Conservation (phyloP, 495 filamentous ascomycete species). For the Jackrogersella multiformis region DNA sequence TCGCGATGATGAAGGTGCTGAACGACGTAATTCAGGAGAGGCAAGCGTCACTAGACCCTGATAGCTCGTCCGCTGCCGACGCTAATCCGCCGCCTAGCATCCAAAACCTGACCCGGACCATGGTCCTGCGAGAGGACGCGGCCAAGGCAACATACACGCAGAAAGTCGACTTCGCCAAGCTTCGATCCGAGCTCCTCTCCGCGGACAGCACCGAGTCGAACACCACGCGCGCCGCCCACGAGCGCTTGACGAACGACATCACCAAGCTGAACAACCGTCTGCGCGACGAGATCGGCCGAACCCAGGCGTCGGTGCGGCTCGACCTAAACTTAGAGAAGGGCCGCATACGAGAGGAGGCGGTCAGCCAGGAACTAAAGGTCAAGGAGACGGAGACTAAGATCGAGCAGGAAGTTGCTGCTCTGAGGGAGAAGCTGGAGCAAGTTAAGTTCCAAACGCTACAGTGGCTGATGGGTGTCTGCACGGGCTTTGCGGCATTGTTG, state of each 20-base stretch:
- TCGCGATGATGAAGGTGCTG: slow-evolving; percentile 96
- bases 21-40: slow-evolving; percentile 98
- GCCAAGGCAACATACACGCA: slow-evolving; percentile 93
- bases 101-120: slow-evolving; percentile 96
- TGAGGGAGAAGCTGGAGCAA: slow-evolving; percentile 91
- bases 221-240: slow-evolving; percentile 88
- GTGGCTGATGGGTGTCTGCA: slow-evolving; percentile 98
- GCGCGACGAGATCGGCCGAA: slow-evolving; percentile 91
- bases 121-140: slow-evolving; percentile 96
- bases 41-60: slow-evolving; percentile 46
- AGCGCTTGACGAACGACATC: slow-evolving; percentile 92
- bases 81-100: slow-evolving; percentile 63
- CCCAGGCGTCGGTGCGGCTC: slow-evolving; percentile 88
- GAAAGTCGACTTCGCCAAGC: slow-evolving; percentile 99
- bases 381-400: slow-evolving; percentile 99
- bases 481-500: slow-evolving; percentile 87
- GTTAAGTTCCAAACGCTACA: slow-evolving; percentile 98
- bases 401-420: slow-evolving; percentile 93
- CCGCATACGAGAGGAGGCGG: slow-evolving; percentile 94
- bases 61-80: slow-evolving; percentile 3
- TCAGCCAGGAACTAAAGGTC: slow-evolving; percentile 96
- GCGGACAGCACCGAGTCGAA: slow-evolving; percentile 90
- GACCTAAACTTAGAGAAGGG: slow-evolving; percentile 98
- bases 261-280: slow-evolving; percentile 88
- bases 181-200: slow-evolving; percentile 90